A percentile compares a stretch with the other conserved stretches of the same genome.
Evolutionary conservation across 1,284 basidiomycete genomes (phyloP).

Genomic region (Irpex lacteus): DNA sequence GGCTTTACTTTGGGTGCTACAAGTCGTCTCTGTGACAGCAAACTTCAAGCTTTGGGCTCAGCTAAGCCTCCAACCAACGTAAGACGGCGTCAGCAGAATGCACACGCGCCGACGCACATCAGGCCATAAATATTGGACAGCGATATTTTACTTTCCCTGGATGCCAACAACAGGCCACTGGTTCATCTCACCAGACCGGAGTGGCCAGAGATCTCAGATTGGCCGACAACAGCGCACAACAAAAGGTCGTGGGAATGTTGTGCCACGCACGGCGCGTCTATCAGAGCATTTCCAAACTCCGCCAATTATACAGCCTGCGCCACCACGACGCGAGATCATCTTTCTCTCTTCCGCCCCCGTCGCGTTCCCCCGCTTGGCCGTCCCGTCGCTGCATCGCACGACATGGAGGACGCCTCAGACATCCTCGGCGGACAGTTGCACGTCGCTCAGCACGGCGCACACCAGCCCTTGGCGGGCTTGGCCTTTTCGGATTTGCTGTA

Average conservation of each 20-base stretch:
- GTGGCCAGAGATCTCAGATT: not conserved
- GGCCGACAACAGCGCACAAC: not conserved
- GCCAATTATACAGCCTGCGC: slow-evolving; percentile 17
- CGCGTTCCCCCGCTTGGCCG: slow-evolving; percentile 17
- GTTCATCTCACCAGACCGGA: not conserved
- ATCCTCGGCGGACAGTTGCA: slow-evolving; percentile 59
- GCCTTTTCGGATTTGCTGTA: slow-evolving; percentile 25
- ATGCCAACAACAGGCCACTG: not conserved
- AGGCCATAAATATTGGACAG: not conserved
- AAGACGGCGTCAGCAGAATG: not conserved
- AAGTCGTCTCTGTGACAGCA: not conserved
- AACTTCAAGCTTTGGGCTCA: not conserved
- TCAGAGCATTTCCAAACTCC: slow-evolving; percentile 21
- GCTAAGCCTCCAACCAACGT: not conserved
- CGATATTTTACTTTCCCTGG: not conserved
- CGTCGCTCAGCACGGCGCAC: slow-evolving; percentile 33
- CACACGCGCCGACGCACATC: not conserved
- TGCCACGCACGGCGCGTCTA: not conserved
- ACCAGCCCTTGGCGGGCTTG: slow-evolving; percentile 33
- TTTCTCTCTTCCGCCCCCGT: slow-evolving; percentile 17
- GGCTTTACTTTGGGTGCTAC: not conserved
- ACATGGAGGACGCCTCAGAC: slow-evolving; percentile 48
- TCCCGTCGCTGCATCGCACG: slow-evolving; percentile 35
- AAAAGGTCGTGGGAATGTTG: slow-evolving; percentile 7
- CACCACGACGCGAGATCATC: slow-evolving; percentile 17